phyloP scores from a whole-genome alignment of 2,329 filamentous ascomycete species.

The Trichoderma aggressivum region DNA sequence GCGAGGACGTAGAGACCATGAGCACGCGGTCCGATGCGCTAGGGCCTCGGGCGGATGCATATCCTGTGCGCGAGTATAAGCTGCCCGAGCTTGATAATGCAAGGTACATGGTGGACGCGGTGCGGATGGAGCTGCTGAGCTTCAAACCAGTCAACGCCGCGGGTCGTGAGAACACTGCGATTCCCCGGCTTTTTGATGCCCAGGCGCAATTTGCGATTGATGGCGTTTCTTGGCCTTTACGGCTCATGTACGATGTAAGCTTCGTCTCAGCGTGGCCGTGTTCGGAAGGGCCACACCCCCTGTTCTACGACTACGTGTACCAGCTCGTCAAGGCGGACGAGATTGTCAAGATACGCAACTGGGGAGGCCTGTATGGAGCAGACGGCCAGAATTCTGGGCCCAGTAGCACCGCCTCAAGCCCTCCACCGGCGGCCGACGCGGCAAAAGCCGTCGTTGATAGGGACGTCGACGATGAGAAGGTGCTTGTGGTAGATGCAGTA shows the following conservation, averaged over 20 bases:
- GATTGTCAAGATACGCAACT: conserved; percentile 62
- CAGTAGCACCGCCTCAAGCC: conserved; percentile 35
- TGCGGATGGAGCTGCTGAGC: conserved; percentile 65
- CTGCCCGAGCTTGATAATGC: conserved; percentile 55
- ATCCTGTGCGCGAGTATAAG: conserved; percentile 66
- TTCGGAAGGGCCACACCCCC: conserved; percentile 59
- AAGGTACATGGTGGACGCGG: conserved; percentile 59
- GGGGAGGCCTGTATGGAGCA: conserved; percentile 49
- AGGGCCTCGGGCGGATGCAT: conserved; percentile 59
- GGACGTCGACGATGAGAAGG: conserved; percentile 57
- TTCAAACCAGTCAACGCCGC: conserved; percentile 46
- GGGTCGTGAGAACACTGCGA: conserved; percentile 26
- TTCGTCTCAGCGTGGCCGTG: conserved; percentile 66
- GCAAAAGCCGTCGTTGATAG: conserved; percentile 20
- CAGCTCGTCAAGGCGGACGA: conserved; percentile 59
- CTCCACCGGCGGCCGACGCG: conserved; percentile 24
- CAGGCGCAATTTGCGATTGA: conserved; percentile 62
- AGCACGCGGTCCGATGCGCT: conserved; percentile 64
- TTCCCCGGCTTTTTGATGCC: conserved; percentile 55
- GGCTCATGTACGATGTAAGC: conserved; percentile 61
- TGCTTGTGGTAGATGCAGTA: conserved; percentile 69
- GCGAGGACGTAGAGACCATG: conserved; percentile 64
- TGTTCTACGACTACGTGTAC: conserved; percentile 70
- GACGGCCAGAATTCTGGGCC: conserved; percentile 23
- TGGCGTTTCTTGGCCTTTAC: conserved; percentile 60